phyloP scores from a whole-genome alignment of 192 early-diverging fungal species.

The Geosiphon pyriformis region DNA sequence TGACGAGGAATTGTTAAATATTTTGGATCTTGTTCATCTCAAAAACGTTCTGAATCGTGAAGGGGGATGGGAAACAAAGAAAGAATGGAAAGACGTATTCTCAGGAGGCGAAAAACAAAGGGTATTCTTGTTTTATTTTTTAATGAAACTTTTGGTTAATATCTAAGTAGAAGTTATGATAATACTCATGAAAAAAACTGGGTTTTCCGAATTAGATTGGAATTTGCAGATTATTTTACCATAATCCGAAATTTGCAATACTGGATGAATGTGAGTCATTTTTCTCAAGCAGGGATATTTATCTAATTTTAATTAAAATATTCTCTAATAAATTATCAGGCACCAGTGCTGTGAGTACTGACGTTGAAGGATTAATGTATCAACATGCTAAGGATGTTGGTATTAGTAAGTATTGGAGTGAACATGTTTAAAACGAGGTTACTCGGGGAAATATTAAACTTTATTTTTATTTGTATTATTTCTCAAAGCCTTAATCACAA shows the following conservation, averaged over 20 bases:
- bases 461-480: neutral
- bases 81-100: slow-evolving; percentile 89
- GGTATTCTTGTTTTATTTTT: slow-evolving; percentile 31
- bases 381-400: slow-evolving; percentile 73
- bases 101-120: slow-evolving; percentile 96
- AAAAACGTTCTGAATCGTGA: slow-evolving; percentile 74
- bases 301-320: neutral
- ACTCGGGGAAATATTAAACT: neutral
- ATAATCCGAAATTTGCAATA: slow-evolving; percentile 90
- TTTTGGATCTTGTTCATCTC: slow-evolving; percentile 83
- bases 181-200: slow-evolving; percentile 1
- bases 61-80: slow-evolving; percentile 85
- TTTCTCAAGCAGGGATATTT: neutral
- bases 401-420: slow-evolving; percentile 59
- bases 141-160: neutral
- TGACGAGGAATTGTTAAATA: slow-evolving; percentile 73
- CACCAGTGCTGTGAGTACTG: slow-evolving; percentile 79
- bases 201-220: slow-evolving; percentile 52
- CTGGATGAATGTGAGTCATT: slow-evolving; percentile 86
- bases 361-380: slow-evolving; percentile 90
- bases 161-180: neutral
- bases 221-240: slow-evolving; percentile 96
- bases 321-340: slow-evolving; percentile 8
- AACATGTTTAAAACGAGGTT: neutral
- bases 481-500: slow-evolving; percentile 71